Evolutionary conservation across 495 filamentous ascomycete genomes (phyloP).

Genomic region (Immersiella caudata): DNA sequence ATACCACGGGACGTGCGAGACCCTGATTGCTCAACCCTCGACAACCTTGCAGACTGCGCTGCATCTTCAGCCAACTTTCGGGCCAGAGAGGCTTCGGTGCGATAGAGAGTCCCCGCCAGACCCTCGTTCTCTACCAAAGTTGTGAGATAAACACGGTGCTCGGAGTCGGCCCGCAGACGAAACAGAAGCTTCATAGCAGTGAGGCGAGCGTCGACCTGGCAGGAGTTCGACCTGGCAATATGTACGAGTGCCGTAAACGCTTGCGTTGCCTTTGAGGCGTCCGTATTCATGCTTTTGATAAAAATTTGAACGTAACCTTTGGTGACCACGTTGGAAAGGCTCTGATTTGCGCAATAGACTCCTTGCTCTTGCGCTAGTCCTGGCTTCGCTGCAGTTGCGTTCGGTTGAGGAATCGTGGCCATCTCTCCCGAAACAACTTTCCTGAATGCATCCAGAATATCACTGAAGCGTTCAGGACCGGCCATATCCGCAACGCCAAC

Average conservation of each 20-base stretch:
- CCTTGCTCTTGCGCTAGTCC: slow-evolving; percentile 27
- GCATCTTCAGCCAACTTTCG: slow-evolving; percentile 56
- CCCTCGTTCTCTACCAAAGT: slow-evolving; percentile 66
- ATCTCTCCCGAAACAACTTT: slow-evolving; percentile 46
- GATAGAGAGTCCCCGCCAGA: slow-evolving; percentile 70
- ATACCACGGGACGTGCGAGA: slow-evolving; percentile 48
- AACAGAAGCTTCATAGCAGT: slow-evolving; percentile 83
- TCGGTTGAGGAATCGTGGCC: slow-evolving; percentile 38
- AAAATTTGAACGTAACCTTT: slow-evolving; percentile 63
- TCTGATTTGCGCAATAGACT: slow-evolving; percentile 39
- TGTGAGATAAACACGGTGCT: slow-evolving; percentile 69
- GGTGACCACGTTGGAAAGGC: slow-evolving; percentile 57
- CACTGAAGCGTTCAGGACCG: slow-evolving; percentile 53
- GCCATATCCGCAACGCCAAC: slow-evolving; percentile 52
- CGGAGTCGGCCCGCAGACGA: slow-evolving; percentile 78
- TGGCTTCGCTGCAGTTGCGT: slow-evolving; percentile 33
- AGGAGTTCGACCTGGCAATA: slow-evolving; percentile 57
- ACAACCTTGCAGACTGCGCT: slow-evolving; percentile 42
- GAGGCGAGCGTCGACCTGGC: slow-evolving; percentile 70
- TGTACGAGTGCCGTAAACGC: slow-evolving; percentile 59
- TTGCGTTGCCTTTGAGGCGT: slow-evolving; percentile 53
- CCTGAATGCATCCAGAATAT: slow-evolving; percentile 53
- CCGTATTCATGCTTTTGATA: slow-evolving; percentile 59
- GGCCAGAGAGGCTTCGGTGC: slow-evolving; percentile 60
- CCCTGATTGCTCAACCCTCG: slow-evolving; percentile 40